These are phyloP conservation scores for Pholiota conissans DNA, from an alignment of 768 basidiomycete genomes.

Conservation along the genomic window DNA sequence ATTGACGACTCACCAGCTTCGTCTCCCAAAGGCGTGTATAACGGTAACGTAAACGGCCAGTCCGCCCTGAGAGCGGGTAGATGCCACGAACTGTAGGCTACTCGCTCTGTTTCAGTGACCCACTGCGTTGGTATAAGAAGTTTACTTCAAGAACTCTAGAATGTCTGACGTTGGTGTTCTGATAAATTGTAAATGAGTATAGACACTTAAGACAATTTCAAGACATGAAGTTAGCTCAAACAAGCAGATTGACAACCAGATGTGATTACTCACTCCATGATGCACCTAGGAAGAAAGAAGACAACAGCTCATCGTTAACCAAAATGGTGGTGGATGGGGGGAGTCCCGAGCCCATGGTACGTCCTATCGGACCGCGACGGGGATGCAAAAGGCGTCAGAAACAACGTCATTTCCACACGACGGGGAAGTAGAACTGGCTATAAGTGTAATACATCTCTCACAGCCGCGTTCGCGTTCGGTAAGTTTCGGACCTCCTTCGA, in stretches of 20 bases:
- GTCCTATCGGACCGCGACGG: background rate
- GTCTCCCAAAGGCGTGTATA: background rate
- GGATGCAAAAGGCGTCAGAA: conserved; percentile 3
- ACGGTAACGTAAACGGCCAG: background rate
- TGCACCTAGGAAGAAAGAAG: background rate
- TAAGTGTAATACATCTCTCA: conserved; percentile 3
- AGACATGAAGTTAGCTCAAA: background rate
- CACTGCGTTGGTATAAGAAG: background rate
- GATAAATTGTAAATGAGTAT: background rate
- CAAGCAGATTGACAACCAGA: background rate
- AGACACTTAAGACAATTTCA: background rate
- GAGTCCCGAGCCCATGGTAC: background rate
- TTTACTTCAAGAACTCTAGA: background rate
- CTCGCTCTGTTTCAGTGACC: background rate
- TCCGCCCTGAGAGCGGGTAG: background rate
- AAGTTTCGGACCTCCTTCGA: conserved; percentile 6
- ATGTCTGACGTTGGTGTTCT: background rate
- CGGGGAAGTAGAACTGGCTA: conserved; percentile 4
- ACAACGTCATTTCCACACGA: conserved; percentile 9
- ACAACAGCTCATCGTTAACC: background rate
- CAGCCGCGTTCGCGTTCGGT: background rate
- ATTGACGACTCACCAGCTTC: background rate
- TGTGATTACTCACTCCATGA: background rate
- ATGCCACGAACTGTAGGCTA: background rate
- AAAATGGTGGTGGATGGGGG: background rate